A percentile compares a stretch with the other conserved stretches of the same genome.
Evolutionary conservation across 768 basidiomycete species (phyloP).

Genomic region (Boletus barrowsii): DNA sequence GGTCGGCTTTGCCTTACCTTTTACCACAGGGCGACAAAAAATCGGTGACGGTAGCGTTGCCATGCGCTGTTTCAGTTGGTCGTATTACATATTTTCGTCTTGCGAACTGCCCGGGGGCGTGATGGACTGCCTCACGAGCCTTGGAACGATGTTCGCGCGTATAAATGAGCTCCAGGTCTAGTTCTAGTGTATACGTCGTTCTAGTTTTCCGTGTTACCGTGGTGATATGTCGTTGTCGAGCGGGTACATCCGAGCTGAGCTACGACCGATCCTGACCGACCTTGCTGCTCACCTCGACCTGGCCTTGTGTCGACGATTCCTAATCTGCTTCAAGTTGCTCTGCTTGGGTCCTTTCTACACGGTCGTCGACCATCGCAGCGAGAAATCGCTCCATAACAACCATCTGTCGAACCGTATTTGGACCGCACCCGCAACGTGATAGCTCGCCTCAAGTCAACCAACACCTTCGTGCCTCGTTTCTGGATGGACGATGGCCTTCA

Average conservation of each 20-base stretch:
- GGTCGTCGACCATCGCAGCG: constrained; percentile 5
- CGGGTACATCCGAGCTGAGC: constrained; percentile 32
- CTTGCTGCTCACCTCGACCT: not conserved
- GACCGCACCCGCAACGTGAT: not conserved
- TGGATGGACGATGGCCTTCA: constrained; percentile 43
- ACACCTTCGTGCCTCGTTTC: constrained; percentile 16
- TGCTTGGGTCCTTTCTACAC: too few species aligned
- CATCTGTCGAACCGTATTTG: not conserved
- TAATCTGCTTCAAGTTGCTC: not conserved
- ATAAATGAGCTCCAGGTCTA: not conserved
- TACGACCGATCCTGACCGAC: not conserved
- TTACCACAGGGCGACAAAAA: constrained; percentile 38
- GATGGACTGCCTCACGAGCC: not conserved
- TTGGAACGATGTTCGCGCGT: not conserved
- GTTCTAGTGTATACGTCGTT: not conserved
- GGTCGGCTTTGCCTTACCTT: not conserved
- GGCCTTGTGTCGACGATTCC: not conserved
- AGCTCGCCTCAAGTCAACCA: not conserved
- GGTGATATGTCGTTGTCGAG: constrained; percentile 20
- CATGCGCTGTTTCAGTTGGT: not conserved
- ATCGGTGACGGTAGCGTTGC: constrained; percentile 20
- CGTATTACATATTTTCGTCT: too few species aligned
- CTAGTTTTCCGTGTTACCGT: constrained; percentile 24
- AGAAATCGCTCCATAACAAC: not conserved
- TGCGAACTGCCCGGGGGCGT: too few species aligned